Percentiles rank a stretch among this genome's conserved stretches.
Evolutionary conservation across 148 eudicot species (phyloP).

Genomic region (Oxyria digyna): DNA sequence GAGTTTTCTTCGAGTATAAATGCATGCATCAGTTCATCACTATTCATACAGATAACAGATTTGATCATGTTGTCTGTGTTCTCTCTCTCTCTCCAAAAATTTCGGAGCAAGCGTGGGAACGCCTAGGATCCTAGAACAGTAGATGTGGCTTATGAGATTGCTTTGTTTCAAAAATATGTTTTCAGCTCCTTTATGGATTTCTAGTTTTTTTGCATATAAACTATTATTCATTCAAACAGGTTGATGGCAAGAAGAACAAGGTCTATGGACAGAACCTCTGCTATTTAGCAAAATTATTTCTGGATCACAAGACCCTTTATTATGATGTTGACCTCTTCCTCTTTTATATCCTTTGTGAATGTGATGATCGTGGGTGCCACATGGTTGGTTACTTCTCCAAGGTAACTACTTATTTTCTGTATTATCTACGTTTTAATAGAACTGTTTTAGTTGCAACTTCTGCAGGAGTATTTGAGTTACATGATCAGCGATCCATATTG

Average conservation of each 20-base stretch:
- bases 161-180: neutral
- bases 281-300: slow-evolving; percentile 82
- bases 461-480: neutral
- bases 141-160: neutral
- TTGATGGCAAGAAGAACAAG: slow-evolving; percentile 95
- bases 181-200: neutral
- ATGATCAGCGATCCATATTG: neutral
- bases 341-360: slow-evolving; percentile 85
- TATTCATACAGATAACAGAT: neutral
- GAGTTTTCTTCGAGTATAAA: neutral
- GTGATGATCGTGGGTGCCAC: slow-evolving; percentile 98
- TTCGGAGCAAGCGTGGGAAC: neutral
- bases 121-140: too few species aligned
- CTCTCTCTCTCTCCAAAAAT: neutral
- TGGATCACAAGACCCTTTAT: slow-evolving; percentile 95
- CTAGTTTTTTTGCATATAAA: slow-evolving; percentile 3
- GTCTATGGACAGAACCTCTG: slow-evolving; percentile 94
- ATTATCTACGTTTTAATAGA: neutral
- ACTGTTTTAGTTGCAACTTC: neutral
- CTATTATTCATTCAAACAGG: slow-evolving; percentile 28
- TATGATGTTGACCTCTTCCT: slow-evolving; percentile 88
- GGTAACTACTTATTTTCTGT: slow-evolving; percentile 27
- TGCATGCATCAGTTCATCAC: neutral
- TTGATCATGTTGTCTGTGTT: neutral
- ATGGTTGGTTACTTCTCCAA: slow-evolving; percentile 98